Base-by-base conservation (phyloP, 2,329 filamentous ascomycete species). In the Paraphoma sp. region DNA sequence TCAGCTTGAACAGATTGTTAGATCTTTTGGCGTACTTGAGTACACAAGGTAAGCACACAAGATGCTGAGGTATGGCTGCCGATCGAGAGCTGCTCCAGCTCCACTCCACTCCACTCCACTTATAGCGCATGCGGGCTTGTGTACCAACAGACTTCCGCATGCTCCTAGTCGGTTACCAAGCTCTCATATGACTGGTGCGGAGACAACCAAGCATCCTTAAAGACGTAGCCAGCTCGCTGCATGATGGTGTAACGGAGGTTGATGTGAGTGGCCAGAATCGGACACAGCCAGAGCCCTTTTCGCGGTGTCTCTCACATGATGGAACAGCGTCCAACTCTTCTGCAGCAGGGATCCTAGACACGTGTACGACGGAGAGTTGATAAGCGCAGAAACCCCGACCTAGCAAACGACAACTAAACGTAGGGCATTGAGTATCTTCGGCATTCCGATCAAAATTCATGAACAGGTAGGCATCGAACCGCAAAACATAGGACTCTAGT, bases 201-300 rank as follows among this genome's bases (percentile, higher is more conserved):
- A 44, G 38, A n/a, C 16, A n/a, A 43, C 23, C 33, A 57, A 57
- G 52, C 52, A 57, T 54, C 56, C 54, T 41, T 54, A 50, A 50
- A 55, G 53, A 62, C 58, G 45, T 49, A 51, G 53, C 51, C 23
- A 48, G 53, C 50, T 49, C 17, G 47, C 36, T 64, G 56, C 62
- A 57, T 65, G 45, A 62, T 56, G 63, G 67, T 69, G 69, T 66
- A 63, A 67, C 55, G 62, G 58, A 48, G 47, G 33, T 44, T 51
- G 41, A 51, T 62, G 46, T 72, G 62, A 71, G 49, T 74, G 67
- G 69, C 50, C 49, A 48, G 36, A 56, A 46, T 48, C 14, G 36
- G 42, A 17, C 28, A 17, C 49, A 36, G 42, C 40, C 18, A 11
- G 31, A 23, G 30, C 17, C 30, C 12, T 12, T 11, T 36, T 14